A percentile compares a stretch with the other conserved stretches of the same genome.
Evolutionary conservation across 768 basidiomycete species (phyloP).

Genomic region (Sporobolomyces pararoseus): DNA sequence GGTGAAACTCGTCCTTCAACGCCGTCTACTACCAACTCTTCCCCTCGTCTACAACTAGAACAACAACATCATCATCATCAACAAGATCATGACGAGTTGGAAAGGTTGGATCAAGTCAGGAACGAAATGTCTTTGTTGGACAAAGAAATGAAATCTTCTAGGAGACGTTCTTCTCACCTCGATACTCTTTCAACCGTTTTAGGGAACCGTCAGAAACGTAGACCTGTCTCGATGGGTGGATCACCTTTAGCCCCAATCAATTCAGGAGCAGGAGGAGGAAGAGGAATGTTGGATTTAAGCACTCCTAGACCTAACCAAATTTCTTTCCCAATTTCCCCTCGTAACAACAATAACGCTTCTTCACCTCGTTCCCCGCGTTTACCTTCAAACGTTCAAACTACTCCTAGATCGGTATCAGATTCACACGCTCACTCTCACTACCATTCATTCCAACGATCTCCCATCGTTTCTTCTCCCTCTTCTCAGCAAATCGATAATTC

Average conservation of each 20-base stretch:
- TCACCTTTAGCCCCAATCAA: not conserved
- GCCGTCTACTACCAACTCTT: not conserved
- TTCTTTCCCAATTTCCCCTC: too few relatives aligned
- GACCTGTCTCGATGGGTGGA: constrained; percentile 15
- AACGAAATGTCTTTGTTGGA: too few relatives aligned
- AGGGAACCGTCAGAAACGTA: not conserved
- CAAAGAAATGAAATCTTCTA: constrained; percentile 2
- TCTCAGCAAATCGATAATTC: too few relatives aligned
- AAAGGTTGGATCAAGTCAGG: not conserved
- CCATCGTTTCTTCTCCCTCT: not conserved
- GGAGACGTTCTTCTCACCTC: constrained; percentile 23
- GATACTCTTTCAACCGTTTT: constrained; percentile 15
- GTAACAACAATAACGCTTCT: not conserved
- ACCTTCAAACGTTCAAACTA: not conserved
- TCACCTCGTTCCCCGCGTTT: not conserved
- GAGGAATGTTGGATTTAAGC: not conserved
- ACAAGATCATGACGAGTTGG: not conserved
- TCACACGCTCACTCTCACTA: not conserved
- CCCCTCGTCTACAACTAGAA: not conserved
- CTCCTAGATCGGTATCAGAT: not conserved
- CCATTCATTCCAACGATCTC: not conserved
- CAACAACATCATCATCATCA: not conserved
- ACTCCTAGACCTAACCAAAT: constrained; percentile 11
- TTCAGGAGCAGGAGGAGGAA: too few relatives aligned
- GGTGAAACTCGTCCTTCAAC: constrained; percentile 30